Conservation (phyloP, 2,329 filamentous ascomycete species). For the Emmonsiellopsis sp. region DNA sequence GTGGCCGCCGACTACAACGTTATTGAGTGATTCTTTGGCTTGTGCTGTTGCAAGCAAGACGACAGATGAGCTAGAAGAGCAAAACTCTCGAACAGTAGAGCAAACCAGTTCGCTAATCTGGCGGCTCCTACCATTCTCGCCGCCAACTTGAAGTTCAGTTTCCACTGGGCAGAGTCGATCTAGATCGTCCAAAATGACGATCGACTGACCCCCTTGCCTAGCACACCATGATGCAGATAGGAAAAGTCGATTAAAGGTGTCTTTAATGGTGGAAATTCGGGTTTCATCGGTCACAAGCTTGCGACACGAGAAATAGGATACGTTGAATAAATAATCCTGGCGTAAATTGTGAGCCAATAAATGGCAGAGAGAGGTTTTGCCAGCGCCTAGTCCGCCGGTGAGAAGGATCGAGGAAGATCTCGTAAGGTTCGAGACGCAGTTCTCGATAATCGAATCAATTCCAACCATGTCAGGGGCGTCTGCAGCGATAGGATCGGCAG, state of each 20-base stretch:
- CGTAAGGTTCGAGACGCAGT: conserved; percentile 65
- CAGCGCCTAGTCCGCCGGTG: conserved; percentile 80
- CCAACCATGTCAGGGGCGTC: conserved; percentile 62
- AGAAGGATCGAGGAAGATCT: conserved; percentile 84
- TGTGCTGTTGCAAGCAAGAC: conserved; percentile 86
- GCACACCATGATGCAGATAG: conserved; percentile 88
- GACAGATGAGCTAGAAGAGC: conserved; percentile 67
- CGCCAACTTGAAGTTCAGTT: conserved; percentile 86
- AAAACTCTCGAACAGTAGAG: conserved; percentile 75
- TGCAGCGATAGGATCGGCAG: conserved; percentile 48
- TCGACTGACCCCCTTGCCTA: conserved; percentile 67
- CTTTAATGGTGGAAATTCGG: conserved; percentile 80
- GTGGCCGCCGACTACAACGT: conserved; percentile 81
- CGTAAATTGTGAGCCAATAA: conserved; percentile 66
- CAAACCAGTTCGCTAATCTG: conserved; percentile 87
- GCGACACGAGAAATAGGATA: conserved; percentile 76
- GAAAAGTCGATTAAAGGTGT: conserved; percentile 74
- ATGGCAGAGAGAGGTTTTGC: conserved; percentile 75
- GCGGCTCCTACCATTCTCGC: conserved; percentile 84
- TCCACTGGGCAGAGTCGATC: conserved; percentile 89
- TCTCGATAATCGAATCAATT: conserved; percentile 66
- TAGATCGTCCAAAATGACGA: conserved; percentile 86
- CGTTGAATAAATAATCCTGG: conserved; percentile 66
- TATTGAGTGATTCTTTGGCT: conserved; percentile 85
- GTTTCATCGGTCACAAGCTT: conserved; percentile 87